Evolutionary conservation across 148 eudicot species (phyloP).

Genomic region (Chenopodium formosanum): DNA sequence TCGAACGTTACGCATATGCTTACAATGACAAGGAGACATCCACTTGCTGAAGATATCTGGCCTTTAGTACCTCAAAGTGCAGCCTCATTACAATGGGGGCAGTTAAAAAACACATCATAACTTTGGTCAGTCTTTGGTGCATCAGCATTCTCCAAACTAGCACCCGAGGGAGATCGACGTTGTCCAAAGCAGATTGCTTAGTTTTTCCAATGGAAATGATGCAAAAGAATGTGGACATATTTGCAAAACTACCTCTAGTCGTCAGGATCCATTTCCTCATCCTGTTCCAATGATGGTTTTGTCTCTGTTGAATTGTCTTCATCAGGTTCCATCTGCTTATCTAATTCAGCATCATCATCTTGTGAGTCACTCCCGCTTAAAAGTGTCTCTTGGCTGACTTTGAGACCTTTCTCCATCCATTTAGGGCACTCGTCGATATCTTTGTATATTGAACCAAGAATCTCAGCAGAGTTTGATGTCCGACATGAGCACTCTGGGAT

Average conservation of each 20-base stretch:
- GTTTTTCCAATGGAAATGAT: not conserved
- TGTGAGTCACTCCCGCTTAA: constrained; percentile 42
- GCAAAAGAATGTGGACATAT: not conserved
- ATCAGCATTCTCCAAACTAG: constrained; percentile 5
- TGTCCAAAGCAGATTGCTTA: not conserved
- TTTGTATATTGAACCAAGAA: constrained; percentile 29
- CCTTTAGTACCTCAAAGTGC: not conserved
- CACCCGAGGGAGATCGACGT: constrained; percentile 1
- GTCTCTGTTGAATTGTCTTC: constrained; percentile 36
- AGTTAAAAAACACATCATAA: not conserved
- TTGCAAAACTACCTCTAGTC: constrained; percentile 39
- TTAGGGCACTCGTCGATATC: constrained; percentile 63
- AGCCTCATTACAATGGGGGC: constrained; percentile 10
- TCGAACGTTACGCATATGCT: constrained; percentile 2
- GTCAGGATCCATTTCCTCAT: constrained; percentile 89
- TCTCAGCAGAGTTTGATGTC: constrained; percentile 42
- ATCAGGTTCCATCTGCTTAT: constrained; percentile 46
- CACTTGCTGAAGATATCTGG: constrained; percentile 8
- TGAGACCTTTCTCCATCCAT: constrained; percentile 49
- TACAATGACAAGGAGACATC: constrained; percentile 3
- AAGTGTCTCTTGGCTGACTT: constrained; percentile 32
- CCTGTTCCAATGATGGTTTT: constrained; percentile 49
- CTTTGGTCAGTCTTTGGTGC: not conserved
- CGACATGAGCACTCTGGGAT: constrained; percentile 86
- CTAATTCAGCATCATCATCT: constrained; percentile 60